Evolutionary conservation across 75 land plant species (phyloP).

Genomic region (Pinus taeda): DNA sequence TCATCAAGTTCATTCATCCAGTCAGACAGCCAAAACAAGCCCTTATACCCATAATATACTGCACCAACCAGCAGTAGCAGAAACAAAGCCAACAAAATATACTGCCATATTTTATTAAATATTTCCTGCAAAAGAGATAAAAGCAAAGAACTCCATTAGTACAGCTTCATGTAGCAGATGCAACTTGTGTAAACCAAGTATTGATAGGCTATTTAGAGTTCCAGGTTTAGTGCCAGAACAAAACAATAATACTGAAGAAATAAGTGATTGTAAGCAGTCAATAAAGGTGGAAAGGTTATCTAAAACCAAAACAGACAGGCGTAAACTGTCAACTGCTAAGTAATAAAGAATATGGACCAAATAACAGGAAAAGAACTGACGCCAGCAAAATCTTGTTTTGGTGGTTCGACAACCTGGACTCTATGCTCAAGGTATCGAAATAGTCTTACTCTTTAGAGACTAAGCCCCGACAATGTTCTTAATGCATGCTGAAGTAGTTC

Average conservation of each 20-base stretch:
- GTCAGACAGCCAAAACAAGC: conserved; percentile 65
- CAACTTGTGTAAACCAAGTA: not conserved
- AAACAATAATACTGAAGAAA: not conserved
- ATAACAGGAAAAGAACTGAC: too few species aligned
- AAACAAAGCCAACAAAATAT: conserved; percentile 26
- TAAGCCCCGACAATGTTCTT: not conserved
- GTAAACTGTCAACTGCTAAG: too few species aligned
- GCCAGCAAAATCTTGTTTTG: not conserved
- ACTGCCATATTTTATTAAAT: conserved; percentile 18
- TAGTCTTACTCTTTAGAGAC: not conserved
- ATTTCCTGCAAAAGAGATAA: conserved; percentile 42
- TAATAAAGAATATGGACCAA: too few species aligned
- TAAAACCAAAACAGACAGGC: too few species aligned
- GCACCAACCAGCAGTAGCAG: conserved; percentile 23
- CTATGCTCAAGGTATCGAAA: not conserved
- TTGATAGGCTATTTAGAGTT: not conserved
- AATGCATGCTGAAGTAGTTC: not conserved
- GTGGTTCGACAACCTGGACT: not conserved
- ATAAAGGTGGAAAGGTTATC: not conserved
- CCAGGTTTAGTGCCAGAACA: not conserved
- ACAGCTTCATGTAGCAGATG: not conserved
- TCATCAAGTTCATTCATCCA: conserved; percentile 86
- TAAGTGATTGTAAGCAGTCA: not conserved
- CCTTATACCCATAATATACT: conserved; percentile 59
- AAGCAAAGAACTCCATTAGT: not conserved